A percentile compares a stretch with the other conserved stretches of the same genome.
These are phyloP conservation scores for Fusarium ramigenum DNA, from an alignment of 2,329 filamentous ascomycete genomes.

Conservation along the genomic window DNA sequence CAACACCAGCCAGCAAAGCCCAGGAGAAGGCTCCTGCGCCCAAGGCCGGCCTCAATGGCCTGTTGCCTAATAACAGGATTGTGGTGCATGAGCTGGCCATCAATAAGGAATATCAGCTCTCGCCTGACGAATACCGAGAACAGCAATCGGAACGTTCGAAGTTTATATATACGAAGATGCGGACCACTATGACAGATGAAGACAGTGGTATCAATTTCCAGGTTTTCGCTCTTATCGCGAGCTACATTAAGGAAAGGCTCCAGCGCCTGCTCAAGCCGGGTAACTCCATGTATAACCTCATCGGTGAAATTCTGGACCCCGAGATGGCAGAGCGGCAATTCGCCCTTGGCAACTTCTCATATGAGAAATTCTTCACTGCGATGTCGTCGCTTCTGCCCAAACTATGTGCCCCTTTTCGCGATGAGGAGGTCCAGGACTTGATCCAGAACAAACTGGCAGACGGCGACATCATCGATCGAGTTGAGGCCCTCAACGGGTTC, in stretches of 20 bases:
- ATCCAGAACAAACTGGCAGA: constrained; percentile 68
- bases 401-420: constrained; percentile 83
- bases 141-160: constrained; percentile 61
- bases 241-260: constrained; percentile 76
- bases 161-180: constrained; percentile 66
- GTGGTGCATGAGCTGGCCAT: constrained; percentile 83
- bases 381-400: constrained; percentile 80
- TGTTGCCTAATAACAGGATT: constrained; percentile 76
- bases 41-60: constrained; percentile 58
- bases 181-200: constrained; percentile 71
- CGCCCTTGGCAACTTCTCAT: constrained; percentile 77
- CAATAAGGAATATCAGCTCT: constrained; percentile 80
- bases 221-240: constrained; percentile 76
- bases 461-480: constrained; percentile 76
- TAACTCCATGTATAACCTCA: constrained; percentile 78
- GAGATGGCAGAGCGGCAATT: constrained; percentile 77
- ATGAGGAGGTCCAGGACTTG: constrained; percentile 76
- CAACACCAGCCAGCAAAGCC: constrained; percentile 56
- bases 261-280: constrained; percentile 75
- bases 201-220: constrained; percentile 71
- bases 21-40: constrained; percentile 50
- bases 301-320: constrained; percentile 78
- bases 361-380: constrained; percentile 80
- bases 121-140: constrained; percentile 67
- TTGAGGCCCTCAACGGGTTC: constrained; percentile 78